Evolutionary conservation across 1,284 basidiomycete species (phyloP).

Genomic region (Naganishia sp.): DNA sequence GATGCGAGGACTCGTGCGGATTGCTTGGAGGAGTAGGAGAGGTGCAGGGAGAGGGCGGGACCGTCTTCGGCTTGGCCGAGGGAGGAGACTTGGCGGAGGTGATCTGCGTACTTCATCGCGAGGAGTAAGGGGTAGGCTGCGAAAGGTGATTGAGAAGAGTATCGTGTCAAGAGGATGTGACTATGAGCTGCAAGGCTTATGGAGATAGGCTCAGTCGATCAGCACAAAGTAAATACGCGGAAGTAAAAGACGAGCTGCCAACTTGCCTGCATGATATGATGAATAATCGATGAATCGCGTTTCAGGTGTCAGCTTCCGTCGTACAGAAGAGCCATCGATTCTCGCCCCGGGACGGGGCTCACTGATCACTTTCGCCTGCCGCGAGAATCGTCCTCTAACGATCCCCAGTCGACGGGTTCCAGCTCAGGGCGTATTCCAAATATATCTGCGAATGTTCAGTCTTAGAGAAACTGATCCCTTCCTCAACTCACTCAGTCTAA

Average conservation of each 20-base stretch:
- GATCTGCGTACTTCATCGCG: conserved; percentile 24
- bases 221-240: conserved; percentile 13
- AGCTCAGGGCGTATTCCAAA: not conserved
- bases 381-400: too few relatives aligned
- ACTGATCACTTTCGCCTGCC: too few relatives aligned
- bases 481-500: too few relatives aligned
- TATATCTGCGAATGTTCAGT: too few relatives aligned
- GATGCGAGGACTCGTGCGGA: conserved; percentile 11
- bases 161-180: too few relatives aligned
- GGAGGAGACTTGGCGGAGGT: conserved; percentile 13
- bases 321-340: too few relatives aligned
- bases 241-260: not conserved
- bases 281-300: too few relatives aligned
- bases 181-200: too few relatives aligned
- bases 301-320: too few relatives aligned
- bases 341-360: too few relatives aligned
- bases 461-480: too few relatives aligned
- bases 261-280: not conserved
- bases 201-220: not conserved
- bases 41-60: conserved; percentile 21
- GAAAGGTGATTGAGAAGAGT: not conserved
- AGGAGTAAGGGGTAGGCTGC: not conserved
- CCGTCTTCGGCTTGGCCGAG: conserved; percentile 21
- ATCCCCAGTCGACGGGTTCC: not conserved
- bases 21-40: conserved; percentile 18